These are phyloP conservation scores for Fusarium burgessii DNA, from an alignment of 2,329 filamentous ascomycete genomes.

Conservation along the genomic window DNA sequence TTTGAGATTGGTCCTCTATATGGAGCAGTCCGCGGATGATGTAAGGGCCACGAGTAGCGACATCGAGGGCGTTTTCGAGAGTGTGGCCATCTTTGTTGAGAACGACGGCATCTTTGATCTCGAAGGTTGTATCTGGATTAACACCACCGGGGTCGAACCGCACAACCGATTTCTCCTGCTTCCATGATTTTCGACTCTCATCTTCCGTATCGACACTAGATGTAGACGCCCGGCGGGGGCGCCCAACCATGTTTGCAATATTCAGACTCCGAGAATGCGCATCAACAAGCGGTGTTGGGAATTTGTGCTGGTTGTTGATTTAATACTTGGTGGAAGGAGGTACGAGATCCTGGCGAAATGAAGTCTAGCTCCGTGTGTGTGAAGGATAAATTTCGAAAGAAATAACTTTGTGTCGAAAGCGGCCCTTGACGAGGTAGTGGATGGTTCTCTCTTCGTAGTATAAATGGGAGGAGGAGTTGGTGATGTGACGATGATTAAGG, in stretches of 20 bases:
- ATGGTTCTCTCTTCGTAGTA: not conserved
- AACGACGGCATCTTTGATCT: slow-evolving; percentile 71
- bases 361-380: not conserved
- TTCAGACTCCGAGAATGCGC: slow-evolving; percentile 15
- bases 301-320: slow-evolving; percentile 3
- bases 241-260: slow-evolving; percentile 55
- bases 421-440: too few species aligned
- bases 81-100: slow-evolving; percentile 64
- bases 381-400: not conserved
- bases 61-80: slow-evolving; percentile 71
- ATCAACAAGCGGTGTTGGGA: slow-evolving; percentile 20
- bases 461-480: not conserved
- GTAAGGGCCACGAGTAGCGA: slow-evolving; percentile 70
- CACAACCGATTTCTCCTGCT: slow-evolving; percentile 52
- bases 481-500: not conserved
- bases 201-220: slow-evolving; percentile 60
- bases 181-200: slow-evolving; percentile 51
- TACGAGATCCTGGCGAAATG: not conserved
- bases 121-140: slow-evolving; percentile 70
- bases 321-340: not conserved
- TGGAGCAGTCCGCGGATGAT: slow-evolving; percentile 70
- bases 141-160: slow-evolving; percentile 42
- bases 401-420: not conserved
- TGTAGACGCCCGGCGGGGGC: slow-evolving; percentile 57
- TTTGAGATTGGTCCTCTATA: slow-evolving; percentile 58